phyloP scores from a whole-genome alignment of 73 alveolate species.

The Diophrys appendiculata region DNA sequence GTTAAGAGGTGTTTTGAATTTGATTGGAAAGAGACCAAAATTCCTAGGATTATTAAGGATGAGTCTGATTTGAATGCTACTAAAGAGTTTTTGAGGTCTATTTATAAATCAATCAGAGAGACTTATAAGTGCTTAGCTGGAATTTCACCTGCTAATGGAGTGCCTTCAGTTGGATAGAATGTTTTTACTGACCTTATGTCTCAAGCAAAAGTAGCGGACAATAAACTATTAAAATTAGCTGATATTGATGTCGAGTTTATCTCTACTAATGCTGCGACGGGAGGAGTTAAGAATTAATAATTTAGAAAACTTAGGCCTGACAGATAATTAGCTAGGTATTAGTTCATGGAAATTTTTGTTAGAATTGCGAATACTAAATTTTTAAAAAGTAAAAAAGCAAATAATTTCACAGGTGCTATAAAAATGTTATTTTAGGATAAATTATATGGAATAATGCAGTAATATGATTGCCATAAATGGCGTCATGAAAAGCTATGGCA shows the following conservation, averaged over 20 bases:
- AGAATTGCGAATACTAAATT: slow-evolving; percentile 18
- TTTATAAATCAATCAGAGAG: slow-evolving; percentile 53
- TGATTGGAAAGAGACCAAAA: slow-evolving; percentile 80
- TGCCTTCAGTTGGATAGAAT: slow-evolving; percentile 52
- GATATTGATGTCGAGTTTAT: slow-evolving; percentile 58
- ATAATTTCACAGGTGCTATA: too few relatives aligned
- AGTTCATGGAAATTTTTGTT: slow-evolving; percentile 28
- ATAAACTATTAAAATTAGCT: slow-evolving; percentile 28
- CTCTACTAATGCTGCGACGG: slow-evolving; percentile 55
- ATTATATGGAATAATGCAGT: slow-evolving; percentile 17
- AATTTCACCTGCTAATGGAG: slow-evolving; percentile 13
- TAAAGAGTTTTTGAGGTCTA: slow-evolving; percentile 49
- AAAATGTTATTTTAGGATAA: slow-evolving; percentile 64
- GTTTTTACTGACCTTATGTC: slow-evolving; percentile 31
- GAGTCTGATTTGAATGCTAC: slow-evolving; percentile 52
- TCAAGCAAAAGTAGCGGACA: slow-evolving; percentile 25
- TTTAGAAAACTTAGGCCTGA: slow-evolving; percentile 50
- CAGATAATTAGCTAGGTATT: slow-evolving; percentile 22
- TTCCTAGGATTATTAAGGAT: slow-evolving; percentile 66
- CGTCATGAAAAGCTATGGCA: slow-evolving; percentile 46
- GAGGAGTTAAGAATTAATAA: too few relatives aligned
- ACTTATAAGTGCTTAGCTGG: slow-evolving; percentile 57
- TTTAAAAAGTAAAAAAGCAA: slow-evolving; percentile 27
- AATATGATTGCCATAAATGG: slow-evolving; percentile 37
- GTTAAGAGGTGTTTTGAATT: slow-evolving; percentile 80